Evolutionary conservation across 2,329 filamentous ascomycete species (phyloP), one percentile per base, ranked within the genome.

Genomic region (Massarina eburnea): DNA sequence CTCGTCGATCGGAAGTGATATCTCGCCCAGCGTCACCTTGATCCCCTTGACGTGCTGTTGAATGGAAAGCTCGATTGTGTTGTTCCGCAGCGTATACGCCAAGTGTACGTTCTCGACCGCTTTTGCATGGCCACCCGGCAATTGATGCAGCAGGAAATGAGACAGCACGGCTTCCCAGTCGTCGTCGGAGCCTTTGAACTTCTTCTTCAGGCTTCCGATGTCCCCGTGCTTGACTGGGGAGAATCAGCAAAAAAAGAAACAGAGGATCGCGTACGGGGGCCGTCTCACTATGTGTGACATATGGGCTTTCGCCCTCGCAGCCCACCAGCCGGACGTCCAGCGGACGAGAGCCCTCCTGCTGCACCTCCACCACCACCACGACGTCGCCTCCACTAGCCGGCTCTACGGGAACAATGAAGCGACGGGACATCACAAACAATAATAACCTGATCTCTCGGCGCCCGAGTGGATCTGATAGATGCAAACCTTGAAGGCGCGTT

Each of bases 311-410:
- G 43, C 82, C 81, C 58, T 91, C 86, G 22, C 86, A 89, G 26
- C 80, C 86, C 26, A 85, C 75, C 22, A 91, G 68, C 62, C 82
- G 83, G 37, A 88, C 67, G 66, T 89, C 84, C 22, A 90, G 71
- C 1, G 78, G 76, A 46, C 75, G 76, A 27, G 73, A 70, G n/a
- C 74, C 64, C 68, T 76, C 64, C 18, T 78, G 71, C 2, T 74
- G 73, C 45, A 84, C 78, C 57, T 87, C 78, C 15, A 88, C 62
- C 18, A 91, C 75, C 22, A 89, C 76, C 52, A 79, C 83, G 14
- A 74, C 69, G 37, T 74, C 72, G 36, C 77, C 71, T 18, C 59
- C 62, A 46, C 80, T 79, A 33, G 78, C 78, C 55, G 83, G 77
- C 47, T 78, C 73, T 52, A 89, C 73, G 50, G 81, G 80, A 43